Evolutionary conservation across 2,329 filamentous ascomycete genomes (phyloP).

Genomic region (Epichloe hybrida): DNA sequence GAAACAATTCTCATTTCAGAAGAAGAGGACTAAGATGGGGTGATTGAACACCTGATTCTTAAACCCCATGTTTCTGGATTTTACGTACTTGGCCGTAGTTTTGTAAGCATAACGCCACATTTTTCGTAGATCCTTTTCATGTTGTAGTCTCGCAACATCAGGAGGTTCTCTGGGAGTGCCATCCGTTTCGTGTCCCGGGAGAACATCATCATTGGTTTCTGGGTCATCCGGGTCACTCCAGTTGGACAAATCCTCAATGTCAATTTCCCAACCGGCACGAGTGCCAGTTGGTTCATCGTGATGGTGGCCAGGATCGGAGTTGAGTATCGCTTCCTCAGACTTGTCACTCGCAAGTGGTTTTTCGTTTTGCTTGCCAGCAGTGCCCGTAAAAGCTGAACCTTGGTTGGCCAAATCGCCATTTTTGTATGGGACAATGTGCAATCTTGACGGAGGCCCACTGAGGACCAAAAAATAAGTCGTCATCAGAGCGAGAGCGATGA

Average conservation of each 20-base stretch:
- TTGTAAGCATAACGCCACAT: slow-evolving; percentile 27
- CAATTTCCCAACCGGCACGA: slow-evolving; percentile 19
- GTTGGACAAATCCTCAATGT: slow-evolving; percentile 20
- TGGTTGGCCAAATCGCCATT: slow-evolving; percentile 4
- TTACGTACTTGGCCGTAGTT: slow-evolving; percentile 26
- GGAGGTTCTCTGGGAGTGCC: slow-evolving; percentile 20
- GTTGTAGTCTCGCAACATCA: slow-evolving; percentile 20
- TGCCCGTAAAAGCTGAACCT: not conserved
- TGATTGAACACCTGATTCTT: not conserved
- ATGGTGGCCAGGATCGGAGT: slow-evolving; percentile 3
- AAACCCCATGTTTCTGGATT: not conserved
- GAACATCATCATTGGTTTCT: slow-evolving; percentile 22
- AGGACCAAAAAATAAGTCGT: slow-evolving; percentile 32
- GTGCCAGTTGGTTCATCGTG: slow-evolving; percentile 9
- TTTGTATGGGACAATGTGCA: slow-evolving; percentile 22
- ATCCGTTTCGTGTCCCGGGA: slow-evolving; percentile 24
- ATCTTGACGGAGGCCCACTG: slow-evolving; percentile 19
- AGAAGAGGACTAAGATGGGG: not conserved
- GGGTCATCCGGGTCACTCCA: slow-evolving; percentile 23
- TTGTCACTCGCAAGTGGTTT: not conserved
- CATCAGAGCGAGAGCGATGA: slow-evolving; percentile 25
- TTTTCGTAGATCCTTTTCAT: slow-evolving; percentile 30
- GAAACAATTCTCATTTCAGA: not conserved
- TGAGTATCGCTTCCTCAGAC: not conserved
- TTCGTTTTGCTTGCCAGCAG: not conserved